These are phyloP conservation scores for Terfezia boudieri DNA, from an alignment of 495 filamentous ascomycete genomes.

Conservation along the genomic window DNA sequence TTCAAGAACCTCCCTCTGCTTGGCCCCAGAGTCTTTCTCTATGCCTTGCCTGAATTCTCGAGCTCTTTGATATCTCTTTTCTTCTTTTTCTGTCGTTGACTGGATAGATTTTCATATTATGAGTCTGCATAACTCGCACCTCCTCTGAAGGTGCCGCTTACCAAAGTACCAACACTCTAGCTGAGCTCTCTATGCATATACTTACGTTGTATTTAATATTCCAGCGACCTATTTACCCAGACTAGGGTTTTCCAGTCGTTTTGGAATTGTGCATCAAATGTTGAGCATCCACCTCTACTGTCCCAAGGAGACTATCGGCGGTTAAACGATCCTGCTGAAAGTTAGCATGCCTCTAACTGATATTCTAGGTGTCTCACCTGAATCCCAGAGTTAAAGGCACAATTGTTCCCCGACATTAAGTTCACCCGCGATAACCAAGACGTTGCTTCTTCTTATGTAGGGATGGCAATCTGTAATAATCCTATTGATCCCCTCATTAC, in stretches of 20 bases:
- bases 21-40: background rate
- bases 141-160: conserved; percentile 12
- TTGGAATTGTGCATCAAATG: conserved; percentile 1
- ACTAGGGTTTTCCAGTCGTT: conserved; percentile 27
- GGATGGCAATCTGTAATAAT: conserved; percentile 39
- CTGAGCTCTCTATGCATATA: conserved; percentile 41
- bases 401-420: conserved; percentile 49
- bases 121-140: background rate
- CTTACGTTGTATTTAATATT: conserved; percentile 35
- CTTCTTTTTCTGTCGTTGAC: background rate
- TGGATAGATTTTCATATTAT: conserved; percentile 23
- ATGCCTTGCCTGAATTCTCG: background rate
- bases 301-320: conserved; percentile 50
- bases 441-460: conserved; percentile 41
- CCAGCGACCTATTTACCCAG: conserved; percentile 35
- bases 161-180: conserved; percentile 56
- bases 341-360: no score
- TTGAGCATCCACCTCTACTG: conserved; percentile 29
- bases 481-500: conserved; percentile 21
- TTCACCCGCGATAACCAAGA: conserved; percentile 44
- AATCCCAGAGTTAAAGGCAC: conserved; percentile 45
- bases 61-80: background rate
- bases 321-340: conserved; percentile 28
- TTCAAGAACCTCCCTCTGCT: background rate
- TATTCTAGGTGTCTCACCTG: background rate